Evolutionary conservation across 805 yeast species (phyloP).

Genomic region (Schwanniomyces sp.): DNA sequence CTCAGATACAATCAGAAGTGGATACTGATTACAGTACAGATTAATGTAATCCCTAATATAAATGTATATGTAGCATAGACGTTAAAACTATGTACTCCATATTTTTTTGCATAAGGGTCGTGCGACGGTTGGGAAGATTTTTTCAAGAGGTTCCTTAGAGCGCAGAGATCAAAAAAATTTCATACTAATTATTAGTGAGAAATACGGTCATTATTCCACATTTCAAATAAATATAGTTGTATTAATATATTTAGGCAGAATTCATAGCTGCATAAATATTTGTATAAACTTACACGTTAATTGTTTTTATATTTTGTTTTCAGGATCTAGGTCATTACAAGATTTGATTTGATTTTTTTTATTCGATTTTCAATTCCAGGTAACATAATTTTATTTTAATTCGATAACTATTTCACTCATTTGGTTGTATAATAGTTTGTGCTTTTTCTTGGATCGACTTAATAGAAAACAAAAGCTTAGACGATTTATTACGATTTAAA

Average conservation of each 20-base stretch:
- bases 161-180: slow-evolving; percentile 4
- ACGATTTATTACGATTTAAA: background rate
- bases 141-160: background rate
- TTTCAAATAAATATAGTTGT: background rate
- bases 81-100: background rate
- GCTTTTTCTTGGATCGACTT: background rate
- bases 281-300: background rate
- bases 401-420: slow-evolving; percentile 4
- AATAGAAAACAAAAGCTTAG: background rate
- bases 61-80: background rate
- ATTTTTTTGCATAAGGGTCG: background rate
- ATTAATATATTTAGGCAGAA: background rate
- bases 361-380: slow-evolving; percentile 1
- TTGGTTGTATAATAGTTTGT: background rate
- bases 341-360: slow-evolving; percentile 1
- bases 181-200: background rate
- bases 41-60: background rate
- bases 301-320: slow-evolving; percentile 1
- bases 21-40: slow-evolving; percentile 11
- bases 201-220: background rate
- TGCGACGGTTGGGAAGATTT: background rate
- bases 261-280: background rate
- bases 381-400: slow-evolving; percentile 1
- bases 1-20: slow-evolving; percentile 1
- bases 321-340: background rate